Conservation (phyloP, 2,329 filamentous ascomycete genomes). For the Neonectria neomacrospora region DNA sequence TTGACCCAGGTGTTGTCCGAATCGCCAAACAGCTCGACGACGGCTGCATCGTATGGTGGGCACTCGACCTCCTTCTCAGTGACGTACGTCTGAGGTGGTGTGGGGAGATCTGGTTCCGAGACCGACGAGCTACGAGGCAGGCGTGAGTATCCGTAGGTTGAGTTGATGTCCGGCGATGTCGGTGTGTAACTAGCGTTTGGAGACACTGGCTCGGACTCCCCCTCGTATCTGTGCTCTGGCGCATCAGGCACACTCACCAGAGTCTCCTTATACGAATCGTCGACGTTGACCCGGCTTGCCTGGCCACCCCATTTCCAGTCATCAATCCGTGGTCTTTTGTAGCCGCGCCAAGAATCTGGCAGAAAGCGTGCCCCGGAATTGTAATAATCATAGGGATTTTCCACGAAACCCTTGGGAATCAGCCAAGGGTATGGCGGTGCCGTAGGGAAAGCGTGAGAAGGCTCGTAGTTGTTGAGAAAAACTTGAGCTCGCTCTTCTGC, state of each 20-base stretch:
- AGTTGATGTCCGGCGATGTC: not conserved
- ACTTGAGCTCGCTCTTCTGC: not conserved
- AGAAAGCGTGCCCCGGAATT: too few relatives aligned
- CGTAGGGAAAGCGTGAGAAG: not conserved
- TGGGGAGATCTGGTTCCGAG: not conserved
- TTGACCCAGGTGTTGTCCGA: slow-evolving; percentile 38
- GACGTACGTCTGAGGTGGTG: slow-evolving; percentile 13
- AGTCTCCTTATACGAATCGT: too few relatives aligned
- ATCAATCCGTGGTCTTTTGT: not conserved
- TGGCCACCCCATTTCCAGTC: not conserved
- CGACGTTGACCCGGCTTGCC: not conserved
- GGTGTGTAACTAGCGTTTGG: not conserved
- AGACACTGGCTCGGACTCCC: not conserved
- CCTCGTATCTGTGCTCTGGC: not conserved
- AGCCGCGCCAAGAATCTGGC: not conserved
- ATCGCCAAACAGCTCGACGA: slow-evolving; percentile 36
- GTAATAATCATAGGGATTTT: too few relatives aligned
- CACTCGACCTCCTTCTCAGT: slow-evolving; percentile 33
- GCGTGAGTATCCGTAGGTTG: not conserved
- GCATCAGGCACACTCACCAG: not conserved
- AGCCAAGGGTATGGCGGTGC: too few relatives aligned
- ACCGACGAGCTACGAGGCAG: not conserved
- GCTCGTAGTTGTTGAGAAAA: not conserved
- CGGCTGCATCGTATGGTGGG: slow-evolving; percentile 30
- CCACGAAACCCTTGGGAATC: too few relatives aligned